These are phyloP conservation scores for Cubamyces lactineus DNA, from an alignment of 768 basidiomycete genomes.

Conservation along the genomic window DNA sequence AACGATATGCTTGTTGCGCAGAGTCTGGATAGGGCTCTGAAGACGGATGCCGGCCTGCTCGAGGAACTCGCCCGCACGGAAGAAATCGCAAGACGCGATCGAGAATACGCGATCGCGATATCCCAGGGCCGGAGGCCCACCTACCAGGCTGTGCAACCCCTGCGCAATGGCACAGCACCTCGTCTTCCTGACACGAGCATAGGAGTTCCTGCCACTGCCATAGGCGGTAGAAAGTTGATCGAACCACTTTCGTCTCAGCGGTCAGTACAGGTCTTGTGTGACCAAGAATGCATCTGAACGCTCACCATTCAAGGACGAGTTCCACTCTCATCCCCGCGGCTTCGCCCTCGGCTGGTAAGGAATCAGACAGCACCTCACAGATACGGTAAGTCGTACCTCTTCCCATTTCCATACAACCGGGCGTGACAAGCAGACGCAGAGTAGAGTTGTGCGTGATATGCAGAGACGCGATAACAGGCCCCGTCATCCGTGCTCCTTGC, in stretches of 20 bases:
- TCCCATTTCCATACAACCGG: background rate
- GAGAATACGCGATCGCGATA: constrained; percentile 26
- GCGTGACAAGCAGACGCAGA: background rate
- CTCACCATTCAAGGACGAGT: background rate
- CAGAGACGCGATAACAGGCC: constrained; percentile 18
- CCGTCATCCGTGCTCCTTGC: constrained; percentile 25
- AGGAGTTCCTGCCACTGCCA: background rate
- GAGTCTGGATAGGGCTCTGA: constrained; percentile 30
- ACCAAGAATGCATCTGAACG: background rate
- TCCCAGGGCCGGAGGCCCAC: constrained; percentile 19
- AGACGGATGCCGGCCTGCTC: constrained; percentile 26
- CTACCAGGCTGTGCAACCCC: background rate
- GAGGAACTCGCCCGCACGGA: constrained; percentile 26
- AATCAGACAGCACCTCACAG: background rate
- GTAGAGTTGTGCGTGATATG: constrained; percentile 25
- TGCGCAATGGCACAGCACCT: background rate
- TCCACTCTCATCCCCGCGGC: background rate
- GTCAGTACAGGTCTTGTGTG: background rate
- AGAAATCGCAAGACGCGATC: constrained; percentile 20
- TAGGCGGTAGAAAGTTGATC: background rate
- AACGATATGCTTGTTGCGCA: constrained; percentile 30
- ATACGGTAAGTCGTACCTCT: background rate
- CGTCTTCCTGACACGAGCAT: background rate
- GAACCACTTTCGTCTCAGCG: background rate
- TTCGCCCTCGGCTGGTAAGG: background rate